Base-by-base conservation (phyloP, 1,139 yeast species). In the Suhomyces coccinellae region DNA sequence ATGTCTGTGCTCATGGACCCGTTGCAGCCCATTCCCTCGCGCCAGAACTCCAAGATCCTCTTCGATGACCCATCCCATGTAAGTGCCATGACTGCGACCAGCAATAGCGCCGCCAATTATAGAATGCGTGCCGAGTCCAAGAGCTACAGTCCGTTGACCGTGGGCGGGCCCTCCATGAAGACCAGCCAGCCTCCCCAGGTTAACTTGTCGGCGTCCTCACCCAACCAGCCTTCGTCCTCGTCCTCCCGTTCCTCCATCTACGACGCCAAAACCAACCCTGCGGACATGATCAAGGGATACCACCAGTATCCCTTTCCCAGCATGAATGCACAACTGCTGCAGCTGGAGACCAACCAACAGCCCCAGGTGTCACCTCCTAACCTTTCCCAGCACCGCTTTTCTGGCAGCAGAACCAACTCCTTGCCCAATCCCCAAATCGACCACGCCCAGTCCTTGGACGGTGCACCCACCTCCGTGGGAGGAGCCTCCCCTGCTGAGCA, bases 1-100 rank as follows among this genome's bases (percentile, higher is more conserved):
- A 54, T 57, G 41, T 62, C 68, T 28, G 63, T 66, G n/a, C 54
- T 65, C 33, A 57, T 63, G 65, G 72, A 67, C 47, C 73, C 73
- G 2, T 57, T 67, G 32, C 72, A 67, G 50, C 69, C 71, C 1
- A 54, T 56, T 14, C 69, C 70, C 2, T 40, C 45, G 7, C 27
- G 51, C 20, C 46, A 43, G 31, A 45, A 40, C 24, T 40, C 47
- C 10, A 43, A 39, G 24, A 35, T 44, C 15, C 33, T 46, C 8
- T 40, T 34, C 13, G 49, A 46, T 17, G 46, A 43, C 39, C 27
- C n/a, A 40, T 9, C 26, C 7, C 40, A 14, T 8, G 31, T 22
- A 16, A 36, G 16, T n/a, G 30, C 31, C 20, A 36, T 29, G 8
- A 34, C 38, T 6, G 39, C 40, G 6, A 29, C 41, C 12, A 38